Evolutionary conservation across 2,329 filamentous ascomycete genomes (phyloP).

Genomic region (Colletotrichum truncatum): DNA sequence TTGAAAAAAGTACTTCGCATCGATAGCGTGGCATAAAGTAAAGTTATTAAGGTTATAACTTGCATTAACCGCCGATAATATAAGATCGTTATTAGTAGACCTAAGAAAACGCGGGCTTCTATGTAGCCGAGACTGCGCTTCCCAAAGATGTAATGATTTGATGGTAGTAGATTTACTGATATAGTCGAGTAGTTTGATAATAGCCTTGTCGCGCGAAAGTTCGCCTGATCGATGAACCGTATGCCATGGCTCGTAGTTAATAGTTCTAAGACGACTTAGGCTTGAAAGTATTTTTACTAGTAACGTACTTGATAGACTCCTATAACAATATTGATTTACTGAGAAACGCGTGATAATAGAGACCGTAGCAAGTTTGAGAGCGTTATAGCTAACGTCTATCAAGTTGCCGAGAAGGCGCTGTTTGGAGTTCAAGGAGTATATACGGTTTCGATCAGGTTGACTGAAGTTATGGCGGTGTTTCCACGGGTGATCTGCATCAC

Average conservation of each 20-base stretch:
- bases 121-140: not conserved
- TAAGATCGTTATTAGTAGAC: not conserved
- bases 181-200: not conserved
- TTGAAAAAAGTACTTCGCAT: not conserved
- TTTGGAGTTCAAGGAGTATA: not conserved
- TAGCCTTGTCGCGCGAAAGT: not conserved
- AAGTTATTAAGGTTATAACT: not conserved
- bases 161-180: not conserved
- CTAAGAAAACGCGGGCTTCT: not conserved
- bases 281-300: not conserved
- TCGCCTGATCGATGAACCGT: not conserved
- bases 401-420: conserved; percentile 2
- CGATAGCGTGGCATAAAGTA: not conserved
- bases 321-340: not conserved
- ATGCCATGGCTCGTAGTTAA: not conserved
- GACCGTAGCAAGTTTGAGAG: not conserved
- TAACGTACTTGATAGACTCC: not conserved
- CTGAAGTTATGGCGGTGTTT: not conserved
- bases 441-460: not conserved
- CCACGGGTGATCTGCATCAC: not conserved
- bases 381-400: not conserved
- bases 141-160: not conserved
- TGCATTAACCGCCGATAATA: not conserved
- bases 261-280: not conserved
- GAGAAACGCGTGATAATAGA: not conserved